phyloP scores from a whole-genome alignment of 441 rosid species.

The Corymbia calophylla region DNA sequence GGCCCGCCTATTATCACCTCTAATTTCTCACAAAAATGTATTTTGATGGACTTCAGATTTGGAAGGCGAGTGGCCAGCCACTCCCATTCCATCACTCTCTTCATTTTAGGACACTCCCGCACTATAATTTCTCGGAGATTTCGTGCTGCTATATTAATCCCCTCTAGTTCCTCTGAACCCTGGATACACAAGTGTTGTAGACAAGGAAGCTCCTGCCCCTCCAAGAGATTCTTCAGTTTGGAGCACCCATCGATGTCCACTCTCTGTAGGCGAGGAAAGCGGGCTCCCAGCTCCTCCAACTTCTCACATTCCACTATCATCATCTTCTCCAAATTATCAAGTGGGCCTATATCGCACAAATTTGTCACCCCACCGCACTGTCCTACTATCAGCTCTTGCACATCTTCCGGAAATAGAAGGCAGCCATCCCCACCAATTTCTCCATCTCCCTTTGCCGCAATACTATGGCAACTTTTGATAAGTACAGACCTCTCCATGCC shows the following conservation, averaged over 20 bases:
- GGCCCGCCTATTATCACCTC: neutral
- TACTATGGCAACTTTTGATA: neutral
- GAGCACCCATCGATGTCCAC: neutral
- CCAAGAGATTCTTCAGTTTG: accelerated
- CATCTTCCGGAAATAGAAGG: neutral
- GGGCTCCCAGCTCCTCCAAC: accelerated
- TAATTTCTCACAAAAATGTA: accelerated
- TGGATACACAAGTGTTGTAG: accelerated
- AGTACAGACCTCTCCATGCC: accelerated
- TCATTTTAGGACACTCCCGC: accelerated
- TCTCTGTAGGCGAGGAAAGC: neutral
- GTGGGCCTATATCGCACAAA: neutral
- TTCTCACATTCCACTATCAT: neutral
- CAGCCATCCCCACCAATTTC: accelerated
- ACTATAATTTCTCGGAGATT: accelerated
- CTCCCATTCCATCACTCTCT: neutral
- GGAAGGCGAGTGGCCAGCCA: neutral
- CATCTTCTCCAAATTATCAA: accelerated
- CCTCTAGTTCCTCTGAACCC: neutral
- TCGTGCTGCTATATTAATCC: accelerated
- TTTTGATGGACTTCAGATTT: accelerated
- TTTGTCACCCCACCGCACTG: accelerated
- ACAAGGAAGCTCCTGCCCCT: accelerated
- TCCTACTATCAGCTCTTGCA: accelerated
- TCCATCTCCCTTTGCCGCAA: neutral